phyloP scores from a whole-genome alignment of 106 monocot species.

The Xerophyta viscosa region DNA sequence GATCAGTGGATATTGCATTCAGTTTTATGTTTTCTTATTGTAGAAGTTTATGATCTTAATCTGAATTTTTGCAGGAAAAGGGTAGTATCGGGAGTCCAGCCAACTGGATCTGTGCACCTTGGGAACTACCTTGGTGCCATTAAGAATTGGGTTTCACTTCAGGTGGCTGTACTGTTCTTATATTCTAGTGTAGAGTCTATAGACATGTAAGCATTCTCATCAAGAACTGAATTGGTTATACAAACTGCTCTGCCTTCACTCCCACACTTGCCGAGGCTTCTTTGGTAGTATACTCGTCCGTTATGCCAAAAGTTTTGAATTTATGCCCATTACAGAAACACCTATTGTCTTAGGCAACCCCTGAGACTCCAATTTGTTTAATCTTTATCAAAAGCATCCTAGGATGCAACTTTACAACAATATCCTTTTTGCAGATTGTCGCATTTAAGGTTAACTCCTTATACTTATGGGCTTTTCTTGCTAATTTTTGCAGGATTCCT shows the following conservation, averaged over 20 bases:
- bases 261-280: too few relatives aligned
- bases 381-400: too few relatives aligned
- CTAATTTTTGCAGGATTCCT: constrained; percentile 53
- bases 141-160: constrained; percentile 87
- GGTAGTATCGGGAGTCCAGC: constrained; percentile 94
- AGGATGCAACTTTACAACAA: not conserved
- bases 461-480: not conserved
- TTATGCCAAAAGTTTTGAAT: too few relatives aligned
- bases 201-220: not conserved
- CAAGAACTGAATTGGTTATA: not conserved
- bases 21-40: not conserved
- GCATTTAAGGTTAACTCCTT: not conserved
- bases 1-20: not conserved
- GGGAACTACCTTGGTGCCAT: constrained; percentile 97
- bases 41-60: not conserved
- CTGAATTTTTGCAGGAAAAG: constrained; percentile 55
- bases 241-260: too few relatives aligned
- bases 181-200: not conserved
- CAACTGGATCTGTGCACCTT: constrained; percentile 93
- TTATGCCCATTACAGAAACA: too few relatives aligned
- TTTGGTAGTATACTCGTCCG: too few relatives aligned
- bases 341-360: too few relatives aligned
- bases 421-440: not conserved
- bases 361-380: too few relatives aligned
- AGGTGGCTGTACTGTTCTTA: constrained; percentile 31